A percentile compares a stretch with the other conserved stretches of the same genome.
Conservation (phyloP, 768 basidiomycete genomes). For the Chalciporus piperatus region DNA sequence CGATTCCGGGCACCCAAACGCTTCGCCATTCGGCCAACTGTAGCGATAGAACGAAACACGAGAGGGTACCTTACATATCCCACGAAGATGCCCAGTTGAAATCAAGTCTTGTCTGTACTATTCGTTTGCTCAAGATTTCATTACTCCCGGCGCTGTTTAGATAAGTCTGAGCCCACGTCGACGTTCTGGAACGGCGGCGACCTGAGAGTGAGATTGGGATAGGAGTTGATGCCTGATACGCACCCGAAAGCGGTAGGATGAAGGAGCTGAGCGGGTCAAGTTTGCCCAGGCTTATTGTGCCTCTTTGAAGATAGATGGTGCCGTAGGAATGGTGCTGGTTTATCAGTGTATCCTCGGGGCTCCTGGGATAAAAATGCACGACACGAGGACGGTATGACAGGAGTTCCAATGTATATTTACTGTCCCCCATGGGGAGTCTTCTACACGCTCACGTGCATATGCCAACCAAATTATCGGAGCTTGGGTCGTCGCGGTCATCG, state of each 20-base stretch:
- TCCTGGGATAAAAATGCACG: neutral
- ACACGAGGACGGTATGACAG: neutral
- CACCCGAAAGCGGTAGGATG: conserved; percentile 20
- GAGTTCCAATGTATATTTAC: neutral
- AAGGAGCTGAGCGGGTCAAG: conserved; percentile 8
- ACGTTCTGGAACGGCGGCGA: neutral
- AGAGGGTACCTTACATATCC: neutral
- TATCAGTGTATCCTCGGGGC: neutral
- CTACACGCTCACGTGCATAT: conserved; percentile 12
- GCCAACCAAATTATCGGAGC: conserved; percentile 1
- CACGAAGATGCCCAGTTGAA: conserved; percentile 1
- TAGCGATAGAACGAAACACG: conserved; percentile 10
- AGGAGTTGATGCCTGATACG: conserved; percentile 1
- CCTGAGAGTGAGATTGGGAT: conserved; percentile 7
- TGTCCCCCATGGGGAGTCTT: neutral
- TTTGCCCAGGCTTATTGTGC: conserved; percentile 3
- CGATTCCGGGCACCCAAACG: neutral
- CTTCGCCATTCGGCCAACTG: conserved; percentile 1
- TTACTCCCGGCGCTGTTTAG: neutral
- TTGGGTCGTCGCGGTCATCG: neutral
- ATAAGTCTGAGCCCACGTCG: conserved; percentile 3
- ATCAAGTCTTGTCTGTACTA: conserved; percentile 7
- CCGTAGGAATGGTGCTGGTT: neutral
- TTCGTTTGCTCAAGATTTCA: conserved; percentile 5
- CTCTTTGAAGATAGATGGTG: conserved; percentile 1